Evolutionary conservation across 306 rosid genomes (phyloP).

Genomic region (Phaseolus lunatus): DNA sequence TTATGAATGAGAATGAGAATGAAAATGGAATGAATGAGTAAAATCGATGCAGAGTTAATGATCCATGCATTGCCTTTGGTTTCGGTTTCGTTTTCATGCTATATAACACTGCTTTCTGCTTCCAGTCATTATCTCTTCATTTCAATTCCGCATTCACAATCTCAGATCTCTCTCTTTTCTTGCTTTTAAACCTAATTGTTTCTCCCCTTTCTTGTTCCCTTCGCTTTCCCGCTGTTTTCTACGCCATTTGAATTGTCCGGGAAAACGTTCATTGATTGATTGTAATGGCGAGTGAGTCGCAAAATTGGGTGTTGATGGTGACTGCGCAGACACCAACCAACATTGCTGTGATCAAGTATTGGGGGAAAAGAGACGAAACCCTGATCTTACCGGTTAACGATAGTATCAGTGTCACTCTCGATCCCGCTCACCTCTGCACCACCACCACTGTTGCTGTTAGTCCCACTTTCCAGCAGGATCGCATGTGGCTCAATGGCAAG

Average conservation of each 20-base stretch:
- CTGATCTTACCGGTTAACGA: slow-evolving; percentile 91
- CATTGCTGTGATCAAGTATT: slow-evolving; percentile 96
- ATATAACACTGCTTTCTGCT: no score
- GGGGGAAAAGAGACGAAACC: slow-evolving; percentile 95
- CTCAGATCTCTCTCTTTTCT: background rate
- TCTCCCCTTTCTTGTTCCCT: background rate
- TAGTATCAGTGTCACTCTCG: slow-evolving; percentile 96
- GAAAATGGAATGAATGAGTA: background rate
- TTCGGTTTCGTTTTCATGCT: no score
- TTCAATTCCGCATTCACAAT: background rate
- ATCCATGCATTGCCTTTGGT: background rate
- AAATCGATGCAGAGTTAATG: background rate
- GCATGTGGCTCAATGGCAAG: slow-evolving; percentile 98
- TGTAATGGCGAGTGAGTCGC: slow-evolving; percentile 60
- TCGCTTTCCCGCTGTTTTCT: slow-evolving; percentile 41
- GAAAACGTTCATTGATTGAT: background rate
- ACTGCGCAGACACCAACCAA: slow-evolving; percentile 97
- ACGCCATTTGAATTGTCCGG: slow-evolving; percentile 23
- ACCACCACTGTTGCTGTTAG: slow-evolving; percentile 96
- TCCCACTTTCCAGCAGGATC: slow-evolving; percentile 79
- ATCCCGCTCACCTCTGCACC: slow-evolving; percentile 89
- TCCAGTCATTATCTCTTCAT: background rate
- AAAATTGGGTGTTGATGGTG: slow-evolving; percentile 77
- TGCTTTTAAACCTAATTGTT: no score
- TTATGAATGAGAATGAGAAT: background rate